A percentile compares a stretch with the other conserved stretches of the same genome.
These are phyloP conservation scores for Marasmius sp. DNA, from an alignment of 1,284 basidiomycete genomes.

Conservation along the genomic window DNA sequence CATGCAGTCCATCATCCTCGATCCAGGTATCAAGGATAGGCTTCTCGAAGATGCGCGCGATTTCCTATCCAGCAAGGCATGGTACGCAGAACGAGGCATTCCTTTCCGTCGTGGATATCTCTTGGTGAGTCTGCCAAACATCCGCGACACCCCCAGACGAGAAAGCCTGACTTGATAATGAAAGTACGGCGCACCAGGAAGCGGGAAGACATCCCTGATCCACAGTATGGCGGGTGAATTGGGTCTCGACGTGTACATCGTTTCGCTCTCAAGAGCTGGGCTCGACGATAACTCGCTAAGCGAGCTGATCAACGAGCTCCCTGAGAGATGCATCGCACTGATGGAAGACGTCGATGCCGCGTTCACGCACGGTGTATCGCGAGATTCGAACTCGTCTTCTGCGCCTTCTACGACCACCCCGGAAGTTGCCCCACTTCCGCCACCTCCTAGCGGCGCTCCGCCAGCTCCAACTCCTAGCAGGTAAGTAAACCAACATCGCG, in stretches of 20 bases:
- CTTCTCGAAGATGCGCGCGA: constrained; percentile 66
- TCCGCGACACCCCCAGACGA: not conserved
- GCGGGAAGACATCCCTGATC: constrained; percentile 75
- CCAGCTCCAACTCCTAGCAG: constrained; percentile 16
- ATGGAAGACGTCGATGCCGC: constrained; percentile 84
- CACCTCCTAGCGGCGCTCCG: not conserved
- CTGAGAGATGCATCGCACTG: constrained; percentile 68
- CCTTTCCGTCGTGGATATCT: constrained; percentile 75
- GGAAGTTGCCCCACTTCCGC: not conserved
- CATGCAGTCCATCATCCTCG: constrained; percentile 64
- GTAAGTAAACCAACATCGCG: constrained; percentile 11
- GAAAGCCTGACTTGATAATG: not conserved
- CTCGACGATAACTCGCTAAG: constrained; percentile 67
- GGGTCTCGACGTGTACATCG: constrained; percentile 69
- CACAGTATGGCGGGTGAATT: constrained; percentile 78
- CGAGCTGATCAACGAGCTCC: constrained; percentile 63
- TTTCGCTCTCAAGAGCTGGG: constrained; percentile 68
- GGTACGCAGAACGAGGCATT: constrained; percentile 71
- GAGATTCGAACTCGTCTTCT: constrained; percentile 29
- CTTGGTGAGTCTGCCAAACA: constrained; percentile 38
- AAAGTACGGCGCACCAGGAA: constrained; percentile 70
- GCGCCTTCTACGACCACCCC: not conserved
- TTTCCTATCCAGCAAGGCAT: constrained; percentile 62
- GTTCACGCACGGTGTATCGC: constrained; percentile 58
- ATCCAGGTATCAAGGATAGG: constrained; percentile 62